phyloP scores from a whole-genome alignment of 257 asterid species.

The Mitragyna speciosa region DNA sequence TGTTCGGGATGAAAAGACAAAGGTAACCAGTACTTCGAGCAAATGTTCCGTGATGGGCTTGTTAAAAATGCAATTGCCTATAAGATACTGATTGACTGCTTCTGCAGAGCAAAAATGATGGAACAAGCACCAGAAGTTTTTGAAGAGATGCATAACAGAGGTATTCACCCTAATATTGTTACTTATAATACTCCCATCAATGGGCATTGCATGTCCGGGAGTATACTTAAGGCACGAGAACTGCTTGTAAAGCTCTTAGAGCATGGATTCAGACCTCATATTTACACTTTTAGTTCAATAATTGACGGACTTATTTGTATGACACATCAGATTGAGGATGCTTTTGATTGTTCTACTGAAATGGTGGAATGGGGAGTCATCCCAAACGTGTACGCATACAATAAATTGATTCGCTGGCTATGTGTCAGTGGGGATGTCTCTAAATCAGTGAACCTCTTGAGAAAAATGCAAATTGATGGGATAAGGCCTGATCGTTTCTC shows the following conservation, averaged over 20 bases:
- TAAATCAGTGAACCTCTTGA: slow-evolving; percentile 58
- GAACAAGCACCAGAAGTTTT: slow-evolving; percentile 54
- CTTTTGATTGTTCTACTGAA: slow-evolving; percentile 74
- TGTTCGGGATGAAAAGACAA: slow-evolving; percentile 47
- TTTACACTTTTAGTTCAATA: slow-evolving; percentile 72
- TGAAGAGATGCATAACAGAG: slow-evolving; percentile 52
- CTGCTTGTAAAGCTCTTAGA: slow-evolving; percentile 55
- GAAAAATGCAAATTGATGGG: slow-evolving; percentile 72
- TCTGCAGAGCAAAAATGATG: slow-evolving; percentile 74
- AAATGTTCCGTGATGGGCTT: slow-evolving; percentile 48
- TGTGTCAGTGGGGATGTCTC: slow-evolving; percentile 60
- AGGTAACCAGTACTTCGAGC: slow-evolving; percentile 54
- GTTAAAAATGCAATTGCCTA: slow-evolving; percentile 50
- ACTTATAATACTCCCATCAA: slow-evolving; percentile 79
- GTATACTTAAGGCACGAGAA: slow-evolving; percentile 48
- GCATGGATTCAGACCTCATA: slow-evolving; percentile 64
- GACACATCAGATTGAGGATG: slow-evolving; percentile 54
- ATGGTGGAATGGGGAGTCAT: slow-evolving; percentile 78
- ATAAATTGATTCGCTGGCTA: slow-evolving; percentile 65
- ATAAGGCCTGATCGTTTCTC: slow-evolving; percentile 64
- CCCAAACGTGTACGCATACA: slow-evolving; percentile 66
- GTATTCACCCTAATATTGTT: slow-evolving; percentile 57
- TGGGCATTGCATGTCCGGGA: slow-evolving; percentile 64
- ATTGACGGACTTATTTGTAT: slow-evolving; percentile 81
- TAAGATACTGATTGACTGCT: slow-evolving; percentile 79